Conservation (phyloP, 306 rosid species). For the Myrica gale region DNA sequence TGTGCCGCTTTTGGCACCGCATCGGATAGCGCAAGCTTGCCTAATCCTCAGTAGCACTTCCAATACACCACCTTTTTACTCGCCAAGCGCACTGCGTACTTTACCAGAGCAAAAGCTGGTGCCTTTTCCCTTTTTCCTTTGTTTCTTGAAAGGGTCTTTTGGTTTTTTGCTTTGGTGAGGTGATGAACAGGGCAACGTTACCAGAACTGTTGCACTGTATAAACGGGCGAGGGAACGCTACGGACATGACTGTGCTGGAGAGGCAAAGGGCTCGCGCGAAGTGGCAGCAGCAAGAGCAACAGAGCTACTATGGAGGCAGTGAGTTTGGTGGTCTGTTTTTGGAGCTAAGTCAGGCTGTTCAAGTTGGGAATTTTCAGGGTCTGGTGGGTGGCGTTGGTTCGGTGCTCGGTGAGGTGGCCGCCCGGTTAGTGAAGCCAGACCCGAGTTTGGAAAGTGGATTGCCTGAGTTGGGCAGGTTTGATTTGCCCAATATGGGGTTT, state of each 20-base stretch:
- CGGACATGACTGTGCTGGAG: conserved; percentile 51
- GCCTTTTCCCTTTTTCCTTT: neutral
- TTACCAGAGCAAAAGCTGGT: neutral
- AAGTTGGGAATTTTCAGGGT: conserved; percentile 30
- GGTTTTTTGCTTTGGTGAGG: neutral
- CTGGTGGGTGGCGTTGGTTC: conserved; percentile 26
- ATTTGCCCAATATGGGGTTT: conserved; percentile 17
- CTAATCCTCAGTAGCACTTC: conserved; percentile 1
- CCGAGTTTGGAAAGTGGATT: conserved; percentile 48
- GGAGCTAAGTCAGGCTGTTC: conserved; percentile 21
- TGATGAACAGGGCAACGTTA: conserved; percentile 31
- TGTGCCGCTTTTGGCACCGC: conserved; percentile 14
- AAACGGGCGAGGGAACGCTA: conserved; percentile 33
- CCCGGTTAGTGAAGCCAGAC: conserved; percentile 51
- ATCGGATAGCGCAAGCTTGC: conserved; percentile 14
- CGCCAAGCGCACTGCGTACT: conserved; percentile 1
- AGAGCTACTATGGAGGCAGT: conserved; percentile 27
- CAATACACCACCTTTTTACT: neutral
- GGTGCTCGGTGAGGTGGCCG: conserved; percentile 33
- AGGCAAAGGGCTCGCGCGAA: conserved; percentile 41
- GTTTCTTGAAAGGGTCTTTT: neutral
- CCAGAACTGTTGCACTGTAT: conserved; percentile 52
- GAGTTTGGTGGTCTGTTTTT: conserved; percentile 33
- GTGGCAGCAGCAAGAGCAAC: conserved; percentile 31
- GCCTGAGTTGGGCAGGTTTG: conserved; percentile 40